These are phyloP conservation scores for Coprinellus micaceus DNA, from an alignment of 768 basidiomycete genomes.

Conservation along the genomic window DNA sequence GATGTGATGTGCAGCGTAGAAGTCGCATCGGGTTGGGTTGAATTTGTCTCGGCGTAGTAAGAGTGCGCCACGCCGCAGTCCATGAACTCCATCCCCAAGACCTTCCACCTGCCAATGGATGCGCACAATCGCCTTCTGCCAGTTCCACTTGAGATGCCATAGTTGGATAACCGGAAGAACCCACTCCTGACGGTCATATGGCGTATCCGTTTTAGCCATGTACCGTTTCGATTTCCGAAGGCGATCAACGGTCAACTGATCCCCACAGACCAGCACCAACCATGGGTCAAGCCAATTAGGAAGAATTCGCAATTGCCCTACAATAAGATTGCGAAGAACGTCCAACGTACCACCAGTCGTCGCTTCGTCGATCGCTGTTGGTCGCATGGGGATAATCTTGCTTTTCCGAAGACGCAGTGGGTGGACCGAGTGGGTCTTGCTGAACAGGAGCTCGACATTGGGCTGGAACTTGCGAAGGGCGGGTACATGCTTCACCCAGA, in stretches of 20 bases:
- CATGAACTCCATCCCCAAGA: slow-evolving; percentile 4
- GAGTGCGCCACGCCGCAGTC: slow-evolving; percentile 7
- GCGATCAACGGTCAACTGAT: slow-evolving; percentile 17
- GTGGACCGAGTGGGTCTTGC: slow-evolving; percentile 3
- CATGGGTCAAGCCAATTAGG: slow-evolving; percentile 1
- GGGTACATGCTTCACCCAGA: slow-evolving; percentile 12
- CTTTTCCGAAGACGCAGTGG: slow-evolving; percentile 11
- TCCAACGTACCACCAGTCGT: slow-evolving; percentile 4
- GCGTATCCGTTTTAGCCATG: slow-evolving; percentile 2
- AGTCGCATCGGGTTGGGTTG: slow-evolving; percentile 16
- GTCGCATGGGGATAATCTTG: slow-evolving; percentile 6
- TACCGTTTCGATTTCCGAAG: slow-evolving; percentile 13
- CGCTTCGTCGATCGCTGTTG: slow-evolving; percentile 15
- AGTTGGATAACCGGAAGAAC: slow-evolving; percentile 17
- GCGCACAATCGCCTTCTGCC: slow-evolving; percentile 14
- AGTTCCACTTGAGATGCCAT: slow-evolving; percentile 19
- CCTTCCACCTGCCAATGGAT: slow-evolving; percentile 12
- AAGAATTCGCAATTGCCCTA: slow-evolving; percentile 10
- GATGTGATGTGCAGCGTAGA: slow-evolving; percentile 15
- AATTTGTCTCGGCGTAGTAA: slow-evolving; percentile 8
- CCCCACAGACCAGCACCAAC: slow-evolving; percentile 15
- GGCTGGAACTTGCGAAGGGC: background rate
- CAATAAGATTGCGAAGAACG: slow-evolving; percentile 10
- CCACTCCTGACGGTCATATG: slow-evolving; percentile 13
- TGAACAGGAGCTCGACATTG: slow-evolving; percentile 2